Evolutionary conservation across 768 basidiomycete genomes (phyloP).

Genomic region (Leccinum sublutescens): DNA sequence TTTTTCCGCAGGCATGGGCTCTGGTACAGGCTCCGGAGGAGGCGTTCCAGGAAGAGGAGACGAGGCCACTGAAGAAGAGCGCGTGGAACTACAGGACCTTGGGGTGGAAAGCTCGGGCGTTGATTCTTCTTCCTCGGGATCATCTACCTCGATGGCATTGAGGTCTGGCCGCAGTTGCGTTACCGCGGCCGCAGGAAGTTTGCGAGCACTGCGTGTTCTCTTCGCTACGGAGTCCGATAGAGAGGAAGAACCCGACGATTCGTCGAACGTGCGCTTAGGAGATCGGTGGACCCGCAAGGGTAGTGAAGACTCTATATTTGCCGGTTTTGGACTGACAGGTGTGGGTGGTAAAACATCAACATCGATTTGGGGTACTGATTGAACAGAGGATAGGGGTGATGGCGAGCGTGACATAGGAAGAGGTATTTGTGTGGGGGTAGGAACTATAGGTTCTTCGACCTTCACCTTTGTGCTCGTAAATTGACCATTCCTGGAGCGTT

Average conservation of each 20-base stretch:
- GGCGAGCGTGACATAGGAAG: slow-evolving; percentile 40
- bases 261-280: slow-evolving; percentile 61
- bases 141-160: slow-evolving; percentile 27
- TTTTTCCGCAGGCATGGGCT: slow-evolving; percentile 23
- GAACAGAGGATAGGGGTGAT: slow-evolving; percentile 31
- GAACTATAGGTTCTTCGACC: slow-evolving; percentile 18
- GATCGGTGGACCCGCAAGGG: slow-evolving; percentile 42
- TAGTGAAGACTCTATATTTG: slow-evolving; percentile 10
- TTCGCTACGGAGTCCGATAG: slow-evolving; percentile 36
- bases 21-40: slow-evolving; percentile 26
- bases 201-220: slow-evolving; percentile 33
- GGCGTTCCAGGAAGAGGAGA: slow-evolving; percentile 39
- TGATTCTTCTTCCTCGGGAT: slow-evolving; percentile 30
- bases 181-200: slow-evolving; percentile 16
- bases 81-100: slow-evolving; percentile 29
- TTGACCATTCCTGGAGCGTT: slow-evolving; percentile 24
- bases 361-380: slow-evolving; percentile 26
- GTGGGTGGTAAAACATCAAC: slow-evolving; percentile 30
- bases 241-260: slow-evolving; percentile 47
- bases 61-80: slow-evolving; percentile 32
- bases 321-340: slow-evolving; percentile 21
- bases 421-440: slow-evolving; percentile 35
- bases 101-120: slow-evolving; percentile 46
- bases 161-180: slow-evolving; percentile 14
- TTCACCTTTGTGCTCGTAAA: slow-evolving; percentile 24